These are phyloP conservation scores for Phytophthora cryptogea DNA, from an alignment of 352 stramenopile species.

Conservation along the genomic window DNA sequence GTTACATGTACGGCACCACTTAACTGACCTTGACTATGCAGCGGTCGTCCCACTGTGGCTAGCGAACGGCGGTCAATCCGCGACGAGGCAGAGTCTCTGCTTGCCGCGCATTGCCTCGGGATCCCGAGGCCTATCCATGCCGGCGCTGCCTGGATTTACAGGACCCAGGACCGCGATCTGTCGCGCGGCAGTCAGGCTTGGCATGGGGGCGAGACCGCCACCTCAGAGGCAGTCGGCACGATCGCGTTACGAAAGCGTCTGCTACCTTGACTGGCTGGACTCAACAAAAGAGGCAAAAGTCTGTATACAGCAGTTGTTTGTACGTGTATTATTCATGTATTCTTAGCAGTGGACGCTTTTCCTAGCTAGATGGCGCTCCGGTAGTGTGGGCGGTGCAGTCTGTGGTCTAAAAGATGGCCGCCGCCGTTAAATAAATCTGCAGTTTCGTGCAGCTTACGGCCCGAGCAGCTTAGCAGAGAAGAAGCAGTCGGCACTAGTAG, in stretches of 20 bases:
- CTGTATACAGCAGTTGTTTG: background rate
- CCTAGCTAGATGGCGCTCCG: slow-evolving; percentile 4
- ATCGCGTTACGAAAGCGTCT: slow-evolving; percentile 8
- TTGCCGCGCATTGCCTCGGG: background rate
- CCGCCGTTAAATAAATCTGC: slow-evolving; percentile 31
- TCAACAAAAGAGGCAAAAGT: slow-evolving; percentile 6
- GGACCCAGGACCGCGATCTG: slow-evolving; percentile 15
- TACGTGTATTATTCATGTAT: slow-evolving; percentile 16
- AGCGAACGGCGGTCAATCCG: slow-evolving; percentile 1
- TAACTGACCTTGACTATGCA: slow-evolving; percentile 8
- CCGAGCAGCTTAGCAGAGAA: slow-evolving; percentile 21
- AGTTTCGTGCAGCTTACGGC: slow-evolving; percentile 12
- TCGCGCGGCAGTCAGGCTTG: slow-evolving; percentile 11
- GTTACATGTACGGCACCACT: background rate
- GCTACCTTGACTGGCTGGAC: slow-evolving; percentile 1
- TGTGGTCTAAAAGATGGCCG: slow-evolving; percentile 10
- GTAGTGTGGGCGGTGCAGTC: slow-evolving; percentile 1
- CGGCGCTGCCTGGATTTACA: slow-evolving; percentile 24
- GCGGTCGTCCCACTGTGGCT: slow-evolving; percentile 13
- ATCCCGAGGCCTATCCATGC: slow-evolving; percentile 22
- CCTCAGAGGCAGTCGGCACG: slow-evolving; percentile 14
- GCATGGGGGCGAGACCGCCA: slow-evolving; percentile 14
- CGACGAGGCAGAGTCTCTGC: slow-evolving; percentile 15
- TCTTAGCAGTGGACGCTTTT: slow-evolving; percentile 7
- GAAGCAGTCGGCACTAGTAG: slow-evolving; percentile 18